Percentiles rank a stretch among this genome's conserved stretches.
Evolutionary conservation across 73 alveolate genomes (phyloP).

Genomic region (Tetrahymena elliotti): DNA sequence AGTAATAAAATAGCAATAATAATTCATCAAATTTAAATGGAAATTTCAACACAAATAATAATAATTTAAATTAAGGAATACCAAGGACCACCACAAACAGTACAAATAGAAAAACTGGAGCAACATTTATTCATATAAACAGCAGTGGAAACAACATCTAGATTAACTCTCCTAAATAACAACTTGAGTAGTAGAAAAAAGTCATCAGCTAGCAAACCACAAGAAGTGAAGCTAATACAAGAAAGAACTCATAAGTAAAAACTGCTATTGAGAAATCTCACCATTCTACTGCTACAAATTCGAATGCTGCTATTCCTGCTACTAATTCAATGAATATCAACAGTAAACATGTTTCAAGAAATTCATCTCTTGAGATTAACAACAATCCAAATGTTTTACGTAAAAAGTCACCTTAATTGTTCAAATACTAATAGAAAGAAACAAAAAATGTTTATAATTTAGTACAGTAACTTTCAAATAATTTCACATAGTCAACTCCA

Average conservation of each 20-base stretch:
- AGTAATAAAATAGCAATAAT: background rate
- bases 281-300: background rate
- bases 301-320: background rate
- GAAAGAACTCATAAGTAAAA: background rate
- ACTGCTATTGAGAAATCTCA: background rate
- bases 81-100: background rate
- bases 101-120: background rate
- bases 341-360: background rate
- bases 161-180: background rate
- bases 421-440: background rate
- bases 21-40: background rate
- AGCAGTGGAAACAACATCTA: background rate
- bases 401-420: background rate
- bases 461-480: background rate
- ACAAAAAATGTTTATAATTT: background rate
- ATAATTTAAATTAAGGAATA: background rate
- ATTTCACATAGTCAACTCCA: background rate
- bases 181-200: background rate
- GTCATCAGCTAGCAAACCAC: background rate
- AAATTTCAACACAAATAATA: background rate
- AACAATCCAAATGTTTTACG: background rate
- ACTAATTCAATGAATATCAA: background rate
- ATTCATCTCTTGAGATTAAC: background rate
- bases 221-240: background rate
- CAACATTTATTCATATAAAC: background rate